phyloP scores from a whole-genome alignment of 1,139 yeast species.

The Blastobotrys persicus region DNA sequence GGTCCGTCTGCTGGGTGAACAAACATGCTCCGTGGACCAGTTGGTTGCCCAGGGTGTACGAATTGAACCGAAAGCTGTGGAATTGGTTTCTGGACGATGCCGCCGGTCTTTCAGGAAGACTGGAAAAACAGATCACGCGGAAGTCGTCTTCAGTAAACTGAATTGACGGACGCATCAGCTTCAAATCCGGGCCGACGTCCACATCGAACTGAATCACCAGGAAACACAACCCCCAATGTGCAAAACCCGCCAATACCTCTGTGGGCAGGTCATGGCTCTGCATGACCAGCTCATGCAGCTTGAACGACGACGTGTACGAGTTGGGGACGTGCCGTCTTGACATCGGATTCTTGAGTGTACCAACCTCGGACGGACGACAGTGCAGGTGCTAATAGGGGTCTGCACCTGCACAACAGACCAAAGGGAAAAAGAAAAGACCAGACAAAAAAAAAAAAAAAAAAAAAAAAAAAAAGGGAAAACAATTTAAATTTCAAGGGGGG shows the following conservation, averaged over 20 bases:
- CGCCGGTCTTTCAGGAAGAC: conserved; percentile 32
- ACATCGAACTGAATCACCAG: conserved; percentile 38
- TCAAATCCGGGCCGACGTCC: conserved; percentile 38
- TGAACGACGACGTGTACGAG: conserved; percentile 32
- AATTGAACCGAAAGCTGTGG: conserved; percentile 27
- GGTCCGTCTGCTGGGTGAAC: conserved; percentile 27
- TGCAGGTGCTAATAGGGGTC: too few relatives aligned
- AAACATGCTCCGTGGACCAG: conserved; percentile 29
- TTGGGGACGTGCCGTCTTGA: conserved; percentile 20
- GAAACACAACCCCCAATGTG: conserved; percentile 33
- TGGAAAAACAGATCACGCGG: conserved; percentile 31
- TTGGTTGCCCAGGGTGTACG: conserved; percentile 18
- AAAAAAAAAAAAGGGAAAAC: neutral
- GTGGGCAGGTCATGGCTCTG: conserved; percentile 22
- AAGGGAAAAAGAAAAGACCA: neutral
- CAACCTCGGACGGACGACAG: too few relatives aligned
- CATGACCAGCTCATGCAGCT: conserved; percentile 31
- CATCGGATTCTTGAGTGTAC: too few relatives aligned
- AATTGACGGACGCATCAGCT: conserved; percentile 32
- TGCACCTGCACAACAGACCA: too few relatives aligned
- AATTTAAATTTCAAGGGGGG: too few relatives aligned
- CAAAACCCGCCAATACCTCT: conserved; percentile 19
- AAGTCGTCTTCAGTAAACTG: conserved; percentile 33
- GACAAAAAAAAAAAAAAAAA: neutral
- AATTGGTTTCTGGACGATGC: conserved; percentile 17